Percentiles rank a stretch among this genome's conserved stretches.
These are phyloP conservation scores for Vitis rupestris DNA, from an alignment of 164 flowering plant genomes.

Conservation along the genomic window DNA sequence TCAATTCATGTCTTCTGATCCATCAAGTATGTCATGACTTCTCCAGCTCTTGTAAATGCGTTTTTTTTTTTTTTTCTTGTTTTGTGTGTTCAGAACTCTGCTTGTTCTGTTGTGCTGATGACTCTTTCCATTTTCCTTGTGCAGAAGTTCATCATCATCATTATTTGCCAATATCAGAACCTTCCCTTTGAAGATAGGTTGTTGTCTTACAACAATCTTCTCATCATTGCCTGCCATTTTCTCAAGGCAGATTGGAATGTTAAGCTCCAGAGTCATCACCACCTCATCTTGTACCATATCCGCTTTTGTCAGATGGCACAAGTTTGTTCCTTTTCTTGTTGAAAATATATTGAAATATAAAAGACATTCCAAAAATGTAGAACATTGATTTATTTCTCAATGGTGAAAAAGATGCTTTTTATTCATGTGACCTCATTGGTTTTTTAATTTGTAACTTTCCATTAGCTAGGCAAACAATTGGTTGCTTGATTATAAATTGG, in stretches of 20 bases:
- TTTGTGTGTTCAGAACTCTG: background rate
- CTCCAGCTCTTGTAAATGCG: background rate
- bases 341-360: too few species aligned
- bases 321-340: too few species aligned
- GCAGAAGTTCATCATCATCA: conserved; percentile 1
- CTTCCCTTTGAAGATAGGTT: background rate
- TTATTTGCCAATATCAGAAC: background rate
- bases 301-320: too few species aligned
- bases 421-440: too few species aligned
- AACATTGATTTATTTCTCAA: too few species aligned
- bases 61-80: too few species aligned
- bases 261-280: background rate
- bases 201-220: background rate
- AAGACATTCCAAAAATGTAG: too few species aligned
- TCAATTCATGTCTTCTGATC: background rate
- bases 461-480: too few species aligned
- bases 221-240: conserved; percentile 6
- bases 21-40: background rate
- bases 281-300: background rate
- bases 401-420: too few species aligned
- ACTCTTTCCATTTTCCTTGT: conserved; percentile 3
- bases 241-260: background rate
- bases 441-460: too few species aligned
- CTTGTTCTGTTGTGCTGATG: background rate
- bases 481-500: too few species aligned